Evolutionary conservation across 2,329 filamentous ascomycete species (phyloP), one percentile per base, ranked within the genome.

Genomic region (Ophiostoma piceae): DNA sequence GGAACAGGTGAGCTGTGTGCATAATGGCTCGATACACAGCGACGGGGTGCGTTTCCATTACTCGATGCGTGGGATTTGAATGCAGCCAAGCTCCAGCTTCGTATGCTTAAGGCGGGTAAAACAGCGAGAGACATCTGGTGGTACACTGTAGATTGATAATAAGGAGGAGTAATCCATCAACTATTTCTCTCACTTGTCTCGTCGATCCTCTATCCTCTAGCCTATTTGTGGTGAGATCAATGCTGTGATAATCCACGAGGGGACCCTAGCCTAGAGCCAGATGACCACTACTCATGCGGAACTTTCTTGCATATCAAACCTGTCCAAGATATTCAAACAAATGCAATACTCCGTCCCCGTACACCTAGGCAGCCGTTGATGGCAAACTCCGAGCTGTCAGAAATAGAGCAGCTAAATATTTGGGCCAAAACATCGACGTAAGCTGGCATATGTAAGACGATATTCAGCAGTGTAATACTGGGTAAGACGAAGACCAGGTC

Each of bases 21-120:
- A 57, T 57, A 57, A 57, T 57, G 51, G 51, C 51, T 57, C 22
- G 51, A 57, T 57, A 57, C 51, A 29, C 22, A 26, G 51, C n/a
- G 8, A 57, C n/a, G 5, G 51, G 22, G 12, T 57, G 51, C 7
- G 51, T 26, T 57, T 57, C 51, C 22, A 57, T 57, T 57, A 57
- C 51, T 29, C 11, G 51, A 57, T 57, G 51, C 22, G 51, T 57
- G 51, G 51, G n/a, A 57, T 57, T 26, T 9, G 2, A 4, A 57
- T 57, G 51, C 51, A 57, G 51, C 51, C 51, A 57, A 57, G 51
- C 4, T n/a, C 43, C 51, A 57, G 2, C 26, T 29, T 29, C 8
- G 51, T 57, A 57, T 57, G 51, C 51, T 26, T 3, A 26, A 9
- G 51, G 51, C 51, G 51, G 51, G 51, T 54, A 22, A 54, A 54